phyloP scores from a whole-genome alignment of 225 moss, liverwort and hornwort species.

The Pseudisothecium myosuroides region DNA sequence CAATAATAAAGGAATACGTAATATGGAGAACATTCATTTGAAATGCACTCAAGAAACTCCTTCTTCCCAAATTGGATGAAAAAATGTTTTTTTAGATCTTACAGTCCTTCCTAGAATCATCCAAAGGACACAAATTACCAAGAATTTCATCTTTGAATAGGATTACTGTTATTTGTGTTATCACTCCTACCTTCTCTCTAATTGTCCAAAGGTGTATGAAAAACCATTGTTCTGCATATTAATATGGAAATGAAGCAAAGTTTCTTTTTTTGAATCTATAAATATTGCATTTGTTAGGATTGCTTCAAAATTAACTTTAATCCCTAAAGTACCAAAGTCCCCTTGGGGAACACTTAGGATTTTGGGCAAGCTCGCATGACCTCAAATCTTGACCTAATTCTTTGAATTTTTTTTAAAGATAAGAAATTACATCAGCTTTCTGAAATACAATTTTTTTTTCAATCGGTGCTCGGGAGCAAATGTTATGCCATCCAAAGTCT shows the following conservation, averaged over 20 bases:
- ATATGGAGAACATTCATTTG: neutral
- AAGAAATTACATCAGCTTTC: no score
- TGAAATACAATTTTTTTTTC: no score
- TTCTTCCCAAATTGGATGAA: neutral
- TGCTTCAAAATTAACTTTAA: neutral
- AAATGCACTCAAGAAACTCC: neutral
- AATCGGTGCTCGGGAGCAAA: no score
- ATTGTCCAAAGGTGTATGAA: neutral
- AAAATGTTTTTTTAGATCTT: neutral
- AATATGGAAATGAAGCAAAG: neutral
- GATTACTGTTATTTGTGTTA: accelerated
- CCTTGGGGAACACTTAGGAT: no score
- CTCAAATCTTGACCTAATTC: no score
- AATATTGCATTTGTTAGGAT: accelerated
- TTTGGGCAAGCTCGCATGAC: no score
- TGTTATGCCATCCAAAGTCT: no score
- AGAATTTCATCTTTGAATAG: neutral
- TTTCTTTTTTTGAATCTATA: neutral
- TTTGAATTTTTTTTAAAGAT: no score
- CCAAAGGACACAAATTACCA: accelerated
- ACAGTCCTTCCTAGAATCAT: neutral
- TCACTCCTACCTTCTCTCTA: neutral
- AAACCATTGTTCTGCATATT: neutral
- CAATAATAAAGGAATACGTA: neutral
- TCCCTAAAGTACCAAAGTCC: no score